Base-by-base conservation (phyloP, 306 rosid genomes). In the Vachellia collinsii region DNA sequence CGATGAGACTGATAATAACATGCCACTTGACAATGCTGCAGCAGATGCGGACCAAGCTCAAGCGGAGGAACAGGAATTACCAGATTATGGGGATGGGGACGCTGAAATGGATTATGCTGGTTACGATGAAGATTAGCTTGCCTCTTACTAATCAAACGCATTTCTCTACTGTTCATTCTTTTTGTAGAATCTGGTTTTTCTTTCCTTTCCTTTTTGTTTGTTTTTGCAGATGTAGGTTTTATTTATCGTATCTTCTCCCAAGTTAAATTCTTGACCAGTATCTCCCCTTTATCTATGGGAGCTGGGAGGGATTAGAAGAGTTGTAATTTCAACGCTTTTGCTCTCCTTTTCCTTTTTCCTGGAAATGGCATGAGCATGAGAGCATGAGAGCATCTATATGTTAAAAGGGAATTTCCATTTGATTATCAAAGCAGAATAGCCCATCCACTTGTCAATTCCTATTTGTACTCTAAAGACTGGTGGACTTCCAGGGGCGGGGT, bases 51-150 rank as follows among this genome's bases (percentile, higher is more conserved):
- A 80, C 71, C 83, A 80, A 43, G 74, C 11, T 38, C 79, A 66
- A 44, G 83, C 76, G n/a, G 87, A 83, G 34, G 89, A 83, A 22
- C 41, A 70, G 3, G 85, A 74, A 54, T 3, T 29, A 29, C 34
- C 3, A n/a, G 23, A 54, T 14, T 44, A 83, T 54, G 88, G 84
- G 56, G 88, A 79, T 50, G 89, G 75, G 0, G 89, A 80, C 34
- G 34, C 34, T 11, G 87, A 73, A 44, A 73, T 86, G 87, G 64
- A 74, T 17, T 50, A 62, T 54, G 83, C 50, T 4, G 87, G 83
- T 51, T 75, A 1, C 3, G 87, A 83, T 47, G 83, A 86, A 3
- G 84, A 81, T 47, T 81, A 84, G 77, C 0, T 42, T 62, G 72
- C 56, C 17, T 71, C 43, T 58, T 59, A 47, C 39, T 3, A 13